Base-by-base conservation (phyloP, 2,329 filamentous ascomycete genomes). In the Calonectria honghensis region DNA sequence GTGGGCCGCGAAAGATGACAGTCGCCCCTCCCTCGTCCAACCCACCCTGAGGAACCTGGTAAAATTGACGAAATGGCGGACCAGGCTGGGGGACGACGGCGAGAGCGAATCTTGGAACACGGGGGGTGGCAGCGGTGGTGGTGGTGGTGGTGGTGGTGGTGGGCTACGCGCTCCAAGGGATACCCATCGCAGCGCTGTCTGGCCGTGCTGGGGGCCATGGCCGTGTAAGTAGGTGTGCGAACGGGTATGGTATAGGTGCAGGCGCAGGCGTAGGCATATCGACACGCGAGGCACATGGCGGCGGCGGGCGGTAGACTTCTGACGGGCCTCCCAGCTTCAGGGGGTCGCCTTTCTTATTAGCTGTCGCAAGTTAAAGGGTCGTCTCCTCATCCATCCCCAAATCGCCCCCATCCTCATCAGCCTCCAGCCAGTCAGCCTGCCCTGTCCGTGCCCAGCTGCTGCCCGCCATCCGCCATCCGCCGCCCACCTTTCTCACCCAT, bases 361-460 rank as follows among this genome's bases (percentile, higher is more conserved):
- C 69, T 67, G 70, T 52, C 70, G 63, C 70, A 61, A 72, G 64
- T 67, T 66, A 67, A 72, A 72, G 54, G 63, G 63, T 59, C 45
- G 45, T 68, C 51, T 72, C 70, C 70, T 67, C 63, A 61, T 67
- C 61, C 61, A 66, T 67, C 63, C 68, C 65, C 29, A 52, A 51
- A 37, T 67, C 45, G 48, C 32, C 64, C 48, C 64, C 67, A 59
- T 39, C 54, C 29, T 45, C 41, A 45, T 45, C 41, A 45, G 27
- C 63, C 63, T 31, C 63, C 68, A 35, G 61, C 39, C 61, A 65
- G 39, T 65, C 61, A 69, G 57, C 68, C 50, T 29, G 51, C 35
- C 39, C 70, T 35, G 52, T 57, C 61, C 50, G 59, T 66, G 52
- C 59, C 66, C 52, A 41, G 64, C 50, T 31, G 54, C 68, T 24